phyloP scores from a whole-genome alignment of 1,284 basidiomycete species.

The Ceratobasidium sp. region DNA sequence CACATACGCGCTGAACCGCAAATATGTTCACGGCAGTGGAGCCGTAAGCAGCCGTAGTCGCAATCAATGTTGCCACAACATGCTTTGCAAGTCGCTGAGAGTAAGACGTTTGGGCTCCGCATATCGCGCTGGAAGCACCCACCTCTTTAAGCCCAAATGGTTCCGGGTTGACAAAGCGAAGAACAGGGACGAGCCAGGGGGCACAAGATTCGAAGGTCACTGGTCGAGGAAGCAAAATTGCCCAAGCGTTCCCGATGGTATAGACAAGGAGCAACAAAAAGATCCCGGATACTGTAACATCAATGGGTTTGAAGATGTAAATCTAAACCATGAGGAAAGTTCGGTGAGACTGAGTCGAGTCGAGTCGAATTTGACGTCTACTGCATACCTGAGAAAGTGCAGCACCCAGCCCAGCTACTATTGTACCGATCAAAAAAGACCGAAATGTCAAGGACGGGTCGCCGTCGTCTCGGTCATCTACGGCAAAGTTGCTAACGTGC shows the following conservation, averaged over 20 bases:
- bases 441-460: conserved; percentile 72
- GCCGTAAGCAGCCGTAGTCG: conserved; percentile 69
- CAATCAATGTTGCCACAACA: conserved; percentile 72
- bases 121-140: conserved; percentile 43
- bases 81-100: conserved; percentile 62
- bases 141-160: conserved; percentile 74
- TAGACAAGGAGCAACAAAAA: conserved; percentile 74
- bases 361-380: conserved; percentile 19
- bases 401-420: conserved; percentile 70
- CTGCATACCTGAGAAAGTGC: conserved; percentile 64
- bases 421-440: conserved; percentile 69
- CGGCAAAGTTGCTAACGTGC: conserved; percentile 72
- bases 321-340: conserved; percentile 60
- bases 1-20: conserved; percentile 70
- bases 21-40: conserved; percentile 71
- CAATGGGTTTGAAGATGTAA: conserved; percentile 73
- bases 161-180: conserved; percentile 71
- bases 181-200: conserved; percentile 59
- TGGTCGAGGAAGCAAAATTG: conserved; percentile 57
- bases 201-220: conserved; percentile 62
- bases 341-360: conserved; percentile 49
- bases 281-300: conserved; percentile 67
- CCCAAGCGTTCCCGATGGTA: conserved; percentile 69
- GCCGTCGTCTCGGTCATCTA: conserved; percentile 74
- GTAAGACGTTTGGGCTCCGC: not conserved